Evolutionary conservation across 2,329 filamentous ascomycete genomes (phyloP).

Genomic region (Metarhizium rileyi): DNA sequence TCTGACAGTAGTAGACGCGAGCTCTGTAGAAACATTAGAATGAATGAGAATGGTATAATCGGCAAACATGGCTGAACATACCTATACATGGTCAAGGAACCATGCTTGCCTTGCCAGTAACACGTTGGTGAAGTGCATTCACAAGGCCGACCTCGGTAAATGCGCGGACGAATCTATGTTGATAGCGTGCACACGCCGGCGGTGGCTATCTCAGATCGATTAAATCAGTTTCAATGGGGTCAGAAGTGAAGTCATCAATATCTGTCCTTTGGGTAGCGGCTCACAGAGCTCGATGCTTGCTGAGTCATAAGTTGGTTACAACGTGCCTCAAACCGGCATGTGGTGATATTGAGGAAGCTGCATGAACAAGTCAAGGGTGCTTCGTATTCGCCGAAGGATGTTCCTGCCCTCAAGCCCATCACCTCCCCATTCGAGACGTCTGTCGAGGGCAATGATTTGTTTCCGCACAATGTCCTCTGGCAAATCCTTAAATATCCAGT

Average conservation of each 20-base stretch:
- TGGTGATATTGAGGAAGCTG: conserved; percentile 7
- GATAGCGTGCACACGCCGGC: no score
- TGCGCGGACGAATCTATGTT: no score
- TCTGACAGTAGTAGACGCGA: no score
- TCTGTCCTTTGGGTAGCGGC: background rate
- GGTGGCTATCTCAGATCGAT: background rate
- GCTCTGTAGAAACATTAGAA: no score
- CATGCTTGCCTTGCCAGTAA: no score
- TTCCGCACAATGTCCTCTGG: conserved; percentile 20
- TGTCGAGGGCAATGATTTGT: conserved; percentile 16
- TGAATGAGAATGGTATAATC: no score
- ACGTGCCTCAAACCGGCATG: background rate
- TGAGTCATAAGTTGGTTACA: background rate
- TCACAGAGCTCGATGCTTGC: background rate
- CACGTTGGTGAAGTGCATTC: no score
- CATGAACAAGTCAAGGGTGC: conserved; percentile 5
- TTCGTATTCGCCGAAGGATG: conserved; percentile 14
- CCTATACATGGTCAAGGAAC: no score
- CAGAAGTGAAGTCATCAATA: no score
- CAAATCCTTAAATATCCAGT: conserved; percentile 18
- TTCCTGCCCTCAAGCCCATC: conserved; percentile 15
- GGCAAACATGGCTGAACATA: no score
- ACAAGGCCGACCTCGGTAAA: no score
- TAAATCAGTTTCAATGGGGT: no score
- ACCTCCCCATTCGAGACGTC: conserved; percentile 21